These are phyloP conservation scores for Grosmannia penicillata DNA, from an alignment of 2,329 filamentous ascomycete genomes.

Conservation along the genomic window DNA sequence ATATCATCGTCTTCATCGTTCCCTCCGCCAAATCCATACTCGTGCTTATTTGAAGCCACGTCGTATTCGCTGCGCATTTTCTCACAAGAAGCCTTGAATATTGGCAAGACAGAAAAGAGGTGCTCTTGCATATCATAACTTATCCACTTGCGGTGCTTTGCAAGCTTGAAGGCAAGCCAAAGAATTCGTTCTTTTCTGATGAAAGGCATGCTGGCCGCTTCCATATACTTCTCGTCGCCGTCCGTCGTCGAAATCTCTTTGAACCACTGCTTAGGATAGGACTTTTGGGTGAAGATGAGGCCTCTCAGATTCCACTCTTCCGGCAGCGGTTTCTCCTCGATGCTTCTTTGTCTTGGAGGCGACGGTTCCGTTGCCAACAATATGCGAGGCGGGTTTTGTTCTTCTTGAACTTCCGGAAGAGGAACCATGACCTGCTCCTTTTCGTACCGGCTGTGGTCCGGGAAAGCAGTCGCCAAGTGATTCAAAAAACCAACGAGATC, in stretches of 20 bases:
- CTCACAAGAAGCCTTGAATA: too few species aligned
- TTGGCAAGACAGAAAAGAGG: slow-evolving; percentile 22
- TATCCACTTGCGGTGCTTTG: slow-evolving; percentile 26
- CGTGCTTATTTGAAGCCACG: too few species aligned
- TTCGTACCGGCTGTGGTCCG: slow-evolving; percentile 20
- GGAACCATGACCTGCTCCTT: slow-evolving; percentile 9
- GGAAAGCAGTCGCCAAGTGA: slow-evolving; percentile 13
- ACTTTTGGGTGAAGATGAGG: slow-evolving; percentile 41
- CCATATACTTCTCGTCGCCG: slow-evolving; percentile 53
- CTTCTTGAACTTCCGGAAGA: neutral
- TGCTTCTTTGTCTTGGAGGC: slow-evolving; percentile 8
- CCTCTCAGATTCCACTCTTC: slow-evolving; percentile 57
- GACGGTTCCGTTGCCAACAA: neutral
- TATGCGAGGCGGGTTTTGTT: neutral
- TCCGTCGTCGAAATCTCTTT: slow-evolving; percentile 29
- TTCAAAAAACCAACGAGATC: slow-evolving; percentile 24
- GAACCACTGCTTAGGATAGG: slow-evolving; percentile 47
- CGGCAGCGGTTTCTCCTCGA: slow-evolving; percentile 39
- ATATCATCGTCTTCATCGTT: too few species aligned
- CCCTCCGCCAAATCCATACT: too few species aligned
- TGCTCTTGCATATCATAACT: slow-evolving; percentile 23
- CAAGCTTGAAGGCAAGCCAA: slow-evolving; percentile 38
- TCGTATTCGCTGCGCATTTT: too few species aligned
- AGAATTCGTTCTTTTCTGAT: slow-evolving; percentile 44
- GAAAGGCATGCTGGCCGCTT: slow-evolving; percentile 41